Conservation (phyloP, 2,329 filamentous ascomycete genomes). For the Juglanconis juglandina region DNA sequence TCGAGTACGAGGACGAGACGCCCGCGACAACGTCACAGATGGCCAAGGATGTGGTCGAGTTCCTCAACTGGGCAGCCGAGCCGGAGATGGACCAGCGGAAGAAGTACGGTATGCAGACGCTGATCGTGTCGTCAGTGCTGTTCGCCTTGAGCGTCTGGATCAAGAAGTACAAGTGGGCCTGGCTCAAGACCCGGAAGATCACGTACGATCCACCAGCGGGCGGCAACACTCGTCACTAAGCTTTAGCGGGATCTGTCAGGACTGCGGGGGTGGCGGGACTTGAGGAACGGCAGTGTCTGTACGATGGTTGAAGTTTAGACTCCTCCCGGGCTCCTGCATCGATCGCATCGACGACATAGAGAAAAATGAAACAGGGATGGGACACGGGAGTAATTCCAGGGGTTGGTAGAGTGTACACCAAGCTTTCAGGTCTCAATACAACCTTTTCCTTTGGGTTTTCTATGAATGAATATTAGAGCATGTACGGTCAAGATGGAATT, state of each 20-base stretch:
- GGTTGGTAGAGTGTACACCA: conserved; percentile 41
- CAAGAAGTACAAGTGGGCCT: conserved; percentile 99
- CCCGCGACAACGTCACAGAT: conserved; percentile 95
- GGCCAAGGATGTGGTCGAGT: conserved; percentile 99
- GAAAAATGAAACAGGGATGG: conserved; percentile 8
- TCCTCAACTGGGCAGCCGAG: conserved; percentile 98
- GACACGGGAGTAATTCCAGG: conserved; percentile 26
- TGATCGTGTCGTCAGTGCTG: conserved; percentile 74
- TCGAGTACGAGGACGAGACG: conserved; percentile 97
- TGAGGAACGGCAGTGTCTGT: not conserved
- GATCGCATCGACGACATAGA: conserved; percentile 18
- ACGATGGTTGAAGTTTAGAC: conserved; percentile 20
- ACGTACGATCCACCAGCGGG: conserved; percentile 74
- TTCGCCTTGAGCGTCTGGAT: conserved; percentile 92
- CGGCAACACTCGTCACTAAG: conserved; percentile 45
- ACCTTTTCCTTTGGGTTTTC: conserved; percentile 16
- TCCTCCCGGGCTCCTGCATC: conserved; percentile 14
- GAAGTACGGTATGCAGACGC: conserved; percentile 98
- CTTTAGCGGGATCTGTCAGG: not conserved
- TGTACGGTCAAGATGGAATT: no score
- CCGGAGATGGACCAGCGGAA: conserved; percentile 99
- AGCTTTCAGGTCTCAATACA: conserved; percentile 26
- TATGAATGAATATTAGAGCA: not conserved
- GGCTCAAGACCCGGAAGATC: conserved; percentile 93
- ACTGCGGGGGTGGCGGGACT: not conserved